phyloP scores from a whole-genome alignment of 225 moss, liverwort and hornwort species.

The Ulota crispa region DNA sequence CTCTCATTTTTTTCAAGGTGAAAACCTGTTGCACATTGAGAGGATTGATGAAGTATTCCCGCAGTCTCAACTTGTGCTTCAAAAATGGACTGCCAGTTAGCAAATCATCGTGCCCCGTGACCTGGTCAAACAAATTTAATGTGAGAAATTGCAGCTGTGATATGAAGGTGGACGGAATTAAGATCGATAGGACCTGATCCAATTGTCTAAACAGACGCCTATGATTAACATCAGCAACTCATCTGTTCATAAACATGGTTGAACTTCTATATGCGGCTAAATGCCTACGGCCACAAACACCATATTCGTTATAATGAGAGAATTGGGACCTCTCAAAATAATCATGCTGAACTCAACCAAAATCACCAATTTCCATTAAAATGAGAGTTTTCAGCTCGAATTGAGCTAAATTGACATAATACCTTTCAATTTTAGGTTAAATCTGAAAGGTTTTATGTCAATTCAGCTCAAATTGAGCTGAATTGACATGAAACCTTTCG shows the following conservation, averaged over 20 bases:
- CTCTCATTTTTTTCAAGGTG: slow-evolving; percentile 58
- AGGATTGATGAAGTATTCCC: slow-evolving; percentile 56
- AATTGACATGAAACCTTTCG: no score
- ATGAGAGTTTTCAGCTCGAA: no score
- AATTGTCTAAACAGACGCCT: not conserved
- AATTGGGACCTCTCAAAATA: no score
- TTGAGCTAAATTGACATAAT: no score
- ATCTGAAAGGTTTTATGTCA: no score
- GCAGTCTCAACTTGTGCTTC: slow-evolving; percentile 49
- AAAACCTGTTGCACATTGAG: slow-evolving; percentile 60
- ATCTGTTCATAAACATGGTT: not conserved
- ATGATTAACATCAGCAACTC: not conserved
- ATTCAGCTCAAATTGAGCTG: no score
- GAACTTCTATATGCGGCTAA: not conserved
- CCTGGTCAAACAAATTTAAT: slow-evolving; percentile 27
- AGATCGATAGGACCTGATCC: not conserved
- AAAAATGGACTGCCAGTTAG: slow-evolving; percentile 51
- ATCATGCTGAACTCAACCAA: no score
- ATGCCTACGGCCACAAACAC: not conserved
- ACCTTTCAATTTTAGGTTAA: no score
- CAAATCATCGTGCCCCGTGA: slow-evolving; percentile 51
- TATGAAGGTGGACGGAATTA: not conserved
- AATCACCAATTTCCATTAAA: no score
- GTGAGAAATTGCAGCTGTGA: not conserved
- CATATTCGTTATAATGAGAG: no score